Evolutionary conservation across 2,329 filamentous ascomycete species (phyloP), one percentile per base, ranked within the genome.

Genomic region (Colletotrichum costaricense): DNA sequence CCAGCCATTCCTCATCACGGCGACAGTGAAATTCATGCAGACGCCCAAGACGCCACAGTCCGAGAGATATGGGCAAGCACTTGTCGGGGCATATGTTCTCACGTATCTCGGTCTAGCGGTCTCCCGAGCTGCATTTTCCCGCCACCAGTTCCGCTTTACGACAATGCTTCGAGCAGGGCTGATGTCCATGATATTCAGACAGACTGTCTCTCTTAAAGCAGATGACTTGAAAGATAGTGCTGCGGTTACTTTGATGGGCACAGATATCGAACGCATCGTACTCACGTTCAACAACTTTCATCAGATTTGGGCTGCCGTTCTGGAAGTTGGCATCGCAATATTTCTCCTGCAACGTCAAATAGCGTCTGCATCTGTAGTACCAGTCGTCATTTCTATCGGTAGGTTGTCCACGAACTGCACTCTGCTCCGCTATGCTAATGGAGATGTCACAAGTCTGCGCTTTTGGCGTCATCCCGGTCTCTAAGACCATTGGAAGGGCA

Each of bases 311-410:
- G 75, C 76, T 1, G 75, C 70, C 16, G 57, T 76, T 2, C 22
- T 79, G 26, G 77, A 80, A 46, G 75, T 81, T 16, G 76, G 33
- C 2, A 56, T 80, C 24, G 78, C 78, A 12, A 74, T 78, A 2
- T 80, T 75, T 22, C 69, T 81, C 11, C 69, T 81, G 3, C 67
- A 75, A 12, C 59, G 73, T 1, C 72, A 87, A 68, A 79, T 88
- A 2, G 76, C 79, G 67, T 75, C 85, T 82, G 84, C 82, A 1
- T 84, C 83, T 69, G 75, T 83, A 0, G 76, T 84, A 28, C 83
- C 87, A 58, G 81, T 88, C n/a, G 83, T 76, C 2, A 75, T 88
- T 54, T 85, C 84, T 0, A 83, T 87, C 26, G 86, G 82, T 73
- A 79, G 86, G 7, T 63, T 24, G n/a, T 26, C 4, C 30, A 16